phyloP scores from a whole-genome alignment of 176 grass and related monocot species.

The Oryza nivara region DNA sequence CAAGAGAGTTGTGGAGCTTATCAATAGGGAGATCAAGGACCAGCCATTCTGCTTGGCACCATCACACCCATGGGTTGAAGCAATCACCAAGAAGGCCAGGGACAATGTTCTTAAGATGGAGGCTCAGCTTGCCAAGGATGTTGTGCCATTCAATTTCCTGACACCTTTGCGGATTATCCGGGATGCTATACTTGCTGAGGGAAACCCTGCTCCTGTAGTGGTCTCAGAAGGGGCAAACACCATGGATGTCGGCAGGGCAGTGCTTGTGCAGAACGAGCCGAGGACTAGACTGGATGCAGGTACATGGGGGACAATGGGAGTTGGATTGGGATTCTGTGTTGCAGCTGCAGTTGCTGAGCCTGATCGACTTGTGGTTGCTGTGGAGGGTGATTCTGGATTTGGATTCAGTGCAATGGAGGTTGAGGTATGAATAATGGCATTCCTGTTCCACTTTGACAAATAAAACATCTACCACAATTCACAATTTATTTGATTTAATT shows the following conservation, averaged over 20 bases:
- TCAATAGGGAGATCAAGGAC: slow-evolving; percentile 91
- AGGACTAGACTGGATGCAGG: slow-evolving; percentile 94
- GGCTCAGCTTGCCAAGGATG: slow-evolving; percentile 64
- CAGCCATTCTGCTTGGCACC: slow-evolving; percentile 75
- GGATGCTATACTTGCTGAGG: slow-evolving; percentile 77
- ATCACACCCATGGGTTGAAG: slow-evolving; percentile 82
- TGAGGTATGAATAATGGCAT: slow-evolving; percentile 63
- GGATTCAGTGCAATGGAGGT: slow-evolving; percentile 98
- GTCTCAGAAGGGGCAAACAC: slow-evolving; percentile 94
- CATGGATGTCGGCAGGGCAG: slow-evolving; percentile 91
- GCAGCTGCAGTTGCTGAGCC: slow-evolving; percentile 79
- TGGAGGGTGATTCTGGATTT: slow-evolving; percentile 95
- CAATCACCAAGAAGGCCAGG: slow-evolving; percentile 78
- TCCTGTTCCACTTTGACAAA: neutral
- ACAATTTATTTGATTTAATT: neutral
- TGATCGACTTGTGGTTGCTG: slow-evolving; percentile 77
- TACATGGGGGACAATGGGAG: slow-evolving; percentile 97
- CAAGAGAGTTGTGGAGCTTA: slow-evolving; percentile 59
- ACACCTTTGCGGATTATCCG: slow-evolving; percentile 87
- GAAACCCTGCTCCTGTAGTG: slow-evolving; percentile 68
- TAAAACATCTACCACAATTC: neutral
- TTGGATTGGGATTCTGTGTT: slow-evolving; percentile 92
- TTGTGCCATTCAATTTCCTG: slow-evolving; percentile 93
- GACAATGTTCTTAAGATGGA: slow-evolving; percentile 87
- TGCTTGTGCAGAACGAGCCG: slow-evolving; percentile 94